Evolutionary conservation across 1,139 yeast species (phyloP).

Genomic region (Taphrina populina): DNA sequence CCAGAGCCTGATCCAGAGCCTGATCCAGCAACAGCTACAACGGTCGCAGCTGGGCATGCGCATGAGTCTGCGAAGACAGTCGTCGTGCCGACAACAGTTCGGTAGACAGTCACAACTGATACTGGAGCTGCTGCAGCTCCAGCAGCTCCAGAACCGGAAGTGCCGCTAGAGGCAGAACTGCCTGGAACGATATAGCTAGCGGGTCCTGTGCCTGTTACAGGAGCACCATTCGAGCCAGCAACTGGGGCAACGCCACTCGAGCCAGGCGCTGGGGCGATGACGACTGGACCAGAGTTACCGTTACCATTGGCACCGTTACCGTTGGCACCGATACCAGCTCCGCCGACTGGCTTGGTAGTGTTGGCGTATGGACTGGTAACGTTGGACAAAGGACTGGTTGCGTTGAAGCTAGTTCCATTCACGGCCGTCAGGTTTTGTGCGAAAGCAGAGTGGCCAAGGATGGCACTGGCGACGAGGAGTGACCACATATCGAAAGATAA

Average conservation of each 20-base stretch:
- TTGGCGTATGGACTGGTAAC: constrained; percentile 1
- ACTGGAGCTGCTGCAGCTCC: constrained; percentile 4
- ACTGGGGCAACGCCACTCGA: neutral
- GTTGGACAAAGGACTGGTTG: neutral
- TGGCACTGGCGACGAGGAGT: constrained; percentile 2
- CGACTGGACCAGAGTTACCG: too few relatives aligned
- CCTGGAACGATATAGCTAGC: too few relatives aligned
- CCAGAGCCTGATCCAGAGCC: neutral
- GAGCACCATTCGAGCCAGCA: neutral
- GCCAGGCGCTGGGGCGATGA: too few relatives aligned
- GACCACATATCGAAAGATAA: too few relatives aligned
- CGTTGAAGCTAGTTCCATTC: neutral
- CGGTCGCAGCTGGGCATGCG: constrained; percentile 4
- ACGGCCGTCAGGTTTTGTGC: constrained; percentile 1
- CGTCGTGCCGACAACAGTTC: constrained; percentile 1
- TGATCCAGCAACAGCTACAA: neutral
- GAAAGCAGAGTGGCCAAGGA: constrained; percentile 5
- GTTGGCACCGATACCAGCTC: constrained; percentile 3
- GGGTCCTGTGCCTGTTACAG: too few relatives aligned
- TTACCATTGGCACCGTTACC: neutral
- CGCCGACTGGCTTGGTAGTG: neutral
- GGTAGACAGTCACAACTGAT: constrained; percentile 5
- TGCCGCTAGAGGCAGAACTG: too few relatives aligned
- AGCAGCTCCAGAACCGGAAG: neutral
- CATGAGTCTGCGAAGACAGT: constrained; percentile 1